Conservation (phyloP, 148 eudicot species). For the Amaranthus palmeri region DNA sequence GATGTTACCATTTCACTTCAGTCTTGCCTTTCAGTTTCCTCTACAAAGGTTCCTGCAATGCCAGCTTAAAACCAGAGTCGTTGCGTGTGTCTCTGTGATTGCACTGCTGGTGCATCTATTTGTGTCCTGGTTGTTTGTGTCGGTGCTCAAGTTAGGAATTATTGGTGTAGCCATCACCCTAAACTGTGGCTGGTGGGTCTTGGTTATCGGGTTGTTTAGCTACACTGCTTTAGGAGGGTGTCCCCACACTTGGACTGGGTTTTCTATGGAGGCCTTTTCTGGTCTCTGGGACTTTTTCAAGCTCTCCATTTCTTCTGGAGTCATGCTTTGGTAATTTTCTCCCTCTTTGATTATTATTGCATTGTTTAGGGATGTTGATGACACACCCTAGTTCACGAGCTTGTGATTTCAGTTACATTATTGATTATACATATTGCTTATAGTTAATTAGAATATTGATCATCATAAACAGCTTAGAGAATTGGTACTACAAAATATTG, state of each 20-base stretch:
- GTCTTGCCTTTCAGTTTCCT: constrained; percentile 45
- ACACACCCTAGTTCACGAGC: too few species aligned
- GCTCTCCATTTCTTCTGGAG: constrained; percentile 42
- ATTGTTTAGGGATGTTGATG: too few species aligned
- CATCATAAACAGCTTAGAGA: constrained; percentile 37
- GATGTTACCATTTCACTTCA: constrained; percentile 44
- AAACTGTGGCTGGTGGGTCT: constrained; percentile 41
- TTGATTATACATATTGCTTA: too few species aligned
- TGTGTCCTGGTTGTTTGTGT: constrained; percentile 35
- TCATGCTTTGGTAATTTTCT: constrained; percentile 42
- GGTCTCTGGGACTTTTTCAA: constrained; percentile 44
- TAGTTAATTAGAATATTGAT: too few species aligned
- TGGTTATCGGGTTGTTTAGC: constrained; percentile 30
- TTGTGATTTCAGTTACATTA: too few species aligned
- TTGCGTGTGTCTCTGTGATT: constrained; percentile 35
- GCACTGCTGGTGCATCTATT: constrained; percentile 26
- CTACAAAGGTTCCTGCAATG: constrained; percentile 46
- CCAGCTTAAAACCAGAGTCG: constrained; percentile 35
- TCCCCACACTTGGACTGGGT: constrained; percentile 43
- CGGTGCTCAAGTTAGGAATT: constrained; percentile 26
- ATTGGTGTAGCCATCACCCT: constrained; percentile 28
- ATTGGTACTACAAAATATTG: constrained; percentile 48
- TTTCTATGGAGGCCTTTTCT: constrained; percentile 45
- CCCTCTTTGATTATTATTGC: too few species aligned
- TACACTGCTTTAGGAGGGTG: constrained; percentile 39